phyloP scores from a whole-genome alignment of 345 rosid genomes.

The Ceriops tagal region DNA sequence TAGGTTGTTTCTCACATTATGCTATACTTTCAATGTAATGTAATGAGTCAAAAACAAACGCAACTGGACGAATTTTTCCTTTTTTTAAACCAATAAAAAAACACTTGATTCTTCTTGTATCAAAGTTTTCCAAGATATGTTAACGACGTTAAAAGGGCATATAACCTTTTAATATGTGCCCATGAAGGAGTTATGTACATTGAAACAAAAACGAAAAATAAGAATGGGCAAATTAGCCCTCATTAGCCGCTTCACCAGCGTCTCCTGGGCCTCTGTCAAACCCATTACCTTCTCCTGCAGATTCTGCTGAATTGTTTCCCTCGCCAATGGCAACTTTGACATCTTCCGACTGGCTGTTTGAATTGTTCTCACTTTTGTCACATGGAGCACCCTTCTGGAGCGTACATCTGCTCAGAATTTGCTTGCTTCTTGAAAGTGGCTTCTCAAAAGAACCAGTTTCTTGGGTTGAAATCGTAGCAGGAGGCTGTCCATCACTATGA shows the following conservation, averaged over 20 bases:
- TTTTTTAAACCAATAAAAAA: background rate
- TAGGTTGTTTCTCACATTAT: background rate
- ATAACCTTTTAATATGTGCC: background rate
- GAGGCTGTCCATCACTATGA: conserved; percentile 4
- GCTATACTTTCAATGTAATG: too few species aligned
- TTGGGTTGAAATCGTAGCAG: conserved; percentile 9
- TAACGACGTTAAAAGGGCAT: background rate
- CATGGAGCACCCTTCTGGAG: conserved; percentile 11
- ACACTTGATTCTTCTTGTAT: background rate
- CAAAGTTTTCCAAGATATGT: background rate
- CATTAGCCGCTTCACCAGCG: conserved; percentile 1
- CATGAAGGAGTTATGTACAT: background rate
- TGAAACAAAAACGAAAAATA: background rate
- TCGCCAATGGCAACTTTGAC: background rate
- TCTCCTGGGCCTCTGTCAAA: conserved; percentile 14
- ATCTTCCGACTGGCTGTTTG: background rate
- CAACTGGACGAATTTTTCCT: background rate
- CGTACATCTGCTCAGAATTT: conserved; percentile 1
- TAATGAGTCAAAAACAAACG: too few species aligned
- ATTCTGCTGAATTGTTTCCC: background rate
- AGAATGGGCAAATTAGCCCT: conserved; percentile 9
- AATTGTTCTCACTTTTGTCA: conserved; percentile 5
- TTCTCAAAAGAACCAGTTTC: conserved; percentile 12
- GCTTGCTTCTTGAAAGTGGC: background rate
- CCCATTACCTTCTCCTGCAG: background rate